Base-by-base conservation (phyloP, 2,329 filamentous ascomycete genomes). In the Madurella fahalii region DNA sequence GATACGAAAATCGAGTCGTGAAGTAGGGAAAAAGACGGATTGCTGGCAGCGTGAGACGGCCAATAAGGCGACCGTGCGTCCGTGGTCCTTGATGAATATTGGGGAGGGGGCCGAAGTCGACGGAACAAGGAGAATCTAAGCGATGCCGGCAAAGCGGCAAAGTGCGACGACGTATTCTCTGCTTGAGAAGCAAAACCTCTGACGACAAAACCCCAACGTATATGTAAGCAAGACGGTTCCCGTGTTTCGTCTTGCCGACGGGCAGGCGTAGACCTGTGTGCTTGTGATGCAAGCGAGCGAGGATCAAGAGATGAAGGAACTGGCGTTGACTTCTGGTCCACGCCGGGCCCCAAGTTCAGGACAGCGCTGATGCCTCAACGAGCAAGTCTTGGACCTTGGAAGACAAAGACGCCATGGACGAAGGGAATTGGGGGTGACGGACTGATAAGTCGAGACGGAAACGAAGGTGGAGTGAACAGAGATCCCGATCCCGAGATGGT, bases 371-470 rank as follows among this genome's bases (percentile, higher is more conserved):
- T 5, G 18, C 18, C 42, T 43, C 42, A 31, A 44, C 42, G 8
- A 30, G 42, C 18, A 31, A 17, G 41, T 39, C 20, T 42, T 50
- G 42, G 39, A 42, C 5, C 42, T 42, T 15, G 17, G 16, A 53
- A 39, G 42, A 50, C 52, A 54, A 54, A 47, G 44, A 44, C 32
- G 30, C 16, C 40, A 45, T 25, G 37, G 40, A n/a, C 20, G 18
- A 43, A 13, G 37, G 30, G n/a, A 45, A 25, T 16, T 4, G 45
- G 45, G 34, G 45, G 12, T 12, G 9, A 31, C 15, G 25, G 42
- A 16, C 32, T 43, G 51, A 53, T 53, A 53, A 48, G 3, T 39
- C 18, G n/a, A 20, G 8, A 43, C 2, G 20, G 39, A 54, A 47
- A 20, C 32, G 34, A 25, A 17, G 44, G 40, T 40, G 46, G 52